These are phyloP conservation scores for Trichothecium sympodiale DNA, from an alignment of 2,329 filamentous ascomycete genomes.

Conservation along the genomic window DNA sequence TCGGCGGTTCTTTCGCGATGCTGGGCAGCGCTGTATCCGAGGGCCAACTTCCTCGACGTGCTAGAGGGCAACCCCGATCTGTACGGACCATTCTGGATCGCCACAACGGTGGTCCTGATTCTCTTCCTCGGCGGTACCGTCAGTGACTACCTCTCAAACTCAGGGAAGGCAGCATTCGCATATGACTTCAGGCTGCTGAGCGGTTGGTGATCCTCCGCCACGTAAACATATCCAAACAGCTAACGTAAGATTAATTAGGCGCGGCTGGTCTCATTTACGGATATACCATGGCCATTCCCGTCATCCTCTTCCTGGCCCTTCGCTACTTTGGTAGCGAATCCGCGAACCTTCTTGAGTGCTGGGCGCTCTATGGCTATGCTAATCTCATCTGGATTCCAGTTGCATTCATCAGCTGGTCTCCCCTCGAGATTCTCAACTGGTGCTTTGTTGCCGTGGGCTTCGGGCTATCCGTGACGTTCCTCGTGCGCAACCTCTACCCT, in stretches of 20 bases:
- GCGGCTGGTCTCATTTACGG: slow-evolving; percentile 91
- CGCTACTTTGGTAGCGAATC: slow-evolving; percentile 93
- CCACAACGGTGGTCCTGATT: slow-evolving; percentile 92
- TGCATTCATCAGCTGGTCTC: slow-evolving; percentile 82
- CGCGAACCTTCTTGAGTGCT: slow-evolving; percentile 89
- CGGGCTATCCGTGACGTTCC: slow-evolving; percentile 69
- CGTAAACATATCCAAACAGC: neutral
- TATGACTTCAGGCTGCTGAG: slow-evolving; percentile 89
- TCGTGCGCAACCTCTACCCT: slow-evolving; percentile 79
- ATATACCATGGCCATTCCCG: slow-evolving; percentile 79
- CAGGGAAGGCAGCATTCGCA: slow-evolving; percentile 61
- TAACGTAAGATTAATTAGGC: slow-evolving; percentile 29
- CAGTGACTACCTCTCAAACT: slow-evolving; percentile 70
- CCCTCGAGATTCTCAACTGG: slow-evolving; percentile 80
- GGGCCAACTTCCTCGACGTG: slow-evolving; percentile 91
- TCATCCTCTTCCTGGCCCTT: slow-evolving; percentile 75
- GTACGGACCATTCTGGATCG: slow-evolving; percentile 98
- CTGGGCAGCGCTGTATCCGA: slow-evolving; percentile 78
- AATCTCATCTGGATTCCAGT: slow-evolving; percentile 98
- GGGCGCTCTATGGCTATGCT: slow-evolving; percentile 89
- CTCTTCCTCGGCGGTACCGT: slow-evolving; percentile 93
- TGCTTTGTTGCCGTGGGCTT: slow-evolving; percentile 84
- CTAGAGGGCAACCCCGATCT: slow-evolving; percentile 93
- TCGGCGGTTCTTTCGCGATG: slow-evolving; percentile 79
- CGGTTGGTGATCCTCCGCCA: slow-evolving; percentile 31